Conservation (phyloP, 73 alveolate genomes). For the Halteria grandinella region DNA sequence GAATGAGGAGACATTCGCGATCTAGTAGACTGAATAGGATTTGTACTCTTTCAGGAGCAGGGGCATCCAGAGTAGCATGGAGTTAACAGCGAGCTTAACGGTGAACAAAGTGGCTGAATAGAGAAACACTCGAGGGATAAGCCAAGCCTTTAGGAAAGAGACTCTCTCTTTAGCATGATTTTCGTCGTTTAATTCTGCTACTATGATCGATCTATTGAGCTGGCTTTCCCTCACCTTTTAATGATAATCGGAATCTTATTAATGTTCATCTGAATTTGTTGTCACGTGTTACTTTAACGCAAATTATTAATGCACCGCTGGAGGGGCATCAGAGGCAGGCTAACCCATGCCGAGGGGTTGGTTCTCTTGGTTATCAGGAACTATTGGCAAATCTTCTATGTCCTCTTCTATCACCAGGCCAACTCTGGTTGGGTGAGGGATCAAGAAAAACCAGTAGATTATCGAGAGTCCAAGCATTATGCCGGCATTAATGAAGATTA, state of each 20-base stretch:
- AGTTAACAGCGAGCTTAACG: constrained; percentile 47
- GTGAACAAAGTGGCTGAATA: constrained; percentile 54
- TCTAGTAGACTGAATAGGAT: constrained; percentile 1
- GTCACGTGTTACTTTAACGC: too few species aligned
- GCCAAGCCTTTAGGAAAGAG: constrained; percentile 62
- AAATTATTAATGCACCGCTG: too few species aligned
- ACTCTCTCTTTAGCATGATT: neutral
- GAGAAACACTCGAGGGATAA: constrained; percentile 64
- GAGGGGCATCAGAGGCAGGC: too few species aligned
- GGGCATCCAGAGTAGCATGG: constrained; percentile 69
- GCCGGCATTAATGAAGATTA: constrained; percentile 25
- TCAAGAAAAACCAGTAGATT: constrained; percentile 7
- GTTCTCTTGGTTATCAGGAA: neutral
- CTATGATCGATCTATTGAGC: neutral
- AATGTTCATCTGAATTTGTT: neutral
- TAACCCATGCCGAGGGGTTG: too few species aligned
- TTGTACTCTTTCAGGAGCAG: constrained; percentile 25
- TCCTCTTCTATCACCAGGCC: constrained; percentile 7
- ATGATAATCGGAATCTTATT: neutral
- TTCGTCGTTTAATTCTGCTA: neutral
- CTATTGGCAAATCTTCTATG: neutral
- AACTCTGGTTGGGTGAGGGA: constrained; percentile 25
- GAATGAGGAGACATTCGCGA: constrained; percentile 33
- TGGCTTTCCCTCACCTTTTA: neutral
- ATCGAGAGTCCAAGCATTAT: neutral